Evolutionary conservation across 345 rosid genomes (phyloP).

Genomic region (Lumnitzera littorea): DNA sequence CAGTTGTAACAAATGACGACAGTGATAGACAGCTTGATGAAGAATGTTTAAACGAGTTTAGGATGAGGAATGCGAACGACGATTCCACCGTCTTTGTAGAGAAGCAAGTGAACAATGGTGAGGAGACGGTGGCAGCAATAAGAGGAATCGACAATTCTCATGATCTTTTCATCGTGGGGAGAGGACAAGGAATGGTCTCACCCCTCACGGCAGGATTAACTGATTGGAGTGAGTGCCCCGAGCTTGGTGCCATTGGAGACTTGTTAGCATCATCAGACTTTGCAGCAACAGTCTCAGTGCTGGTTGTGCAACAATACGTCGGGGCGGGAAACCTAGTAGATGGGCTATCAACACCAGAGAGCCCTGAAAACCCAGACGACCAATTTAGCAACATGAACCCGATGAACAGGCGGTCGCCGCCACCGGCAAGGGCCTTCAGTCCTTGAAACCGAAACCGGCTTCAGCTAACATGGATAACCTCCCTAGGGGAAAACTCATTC

Average conservation of each 20-base stretch:
- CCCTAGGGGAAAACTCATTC: background rate
- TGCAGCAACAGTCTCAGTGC: slow-evolving; percentile 67
- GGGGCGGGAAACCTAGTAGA: slow-evolving; percentile 29
- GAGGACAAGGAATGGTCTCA: slow-evolving; percentile 72
- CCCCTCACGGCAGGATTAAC: slow-evolving; percentile 83
- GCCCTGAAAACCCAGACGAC: slow-evolving; percentile 27
- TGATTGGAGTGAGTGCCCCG: slow-evolving; percentile 99
- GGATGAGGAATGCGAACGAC: slow-evolving; percentile 25
- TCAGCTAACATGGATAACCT: background rate
- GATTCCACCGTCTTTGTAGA: slow-evolving; percentile 44
- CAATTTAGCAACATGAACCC: slow-evolving; percentile 8
- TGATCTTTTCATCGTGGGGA: slow-evolving; percentile 81
- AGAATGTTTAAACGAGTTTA: slow-evolving; percentile 45
- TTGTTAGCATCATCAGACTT: slow-evolving; percentile 90
- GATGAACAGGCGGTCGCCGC: slow-evolving; percentile 12
- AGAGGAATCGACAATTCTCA: slow-evolving; percentile 60
- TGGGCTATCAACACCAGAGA: slow-evolving; percentile 33
- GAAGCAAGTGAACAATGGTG: slow-evolving; percentile 63
- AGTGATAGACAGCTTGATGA: slow-evolving; percentile 51
- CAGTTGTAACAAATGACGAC: slow-evolving; percentile 20
- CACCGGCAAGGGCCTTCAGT: slow-evolving; percentile 1
- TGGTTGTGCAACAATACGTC: slow-evolving; percentile 73
- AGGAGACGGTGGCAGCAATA: slow-evolving; percentile 71
- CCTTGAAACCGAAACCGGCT: background rate
- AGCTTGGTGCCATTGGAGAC: slow-evolving; percentile 94